Conservation (phyloP, 305 asterid species). For the Fraxinus floribunda region DNA sequence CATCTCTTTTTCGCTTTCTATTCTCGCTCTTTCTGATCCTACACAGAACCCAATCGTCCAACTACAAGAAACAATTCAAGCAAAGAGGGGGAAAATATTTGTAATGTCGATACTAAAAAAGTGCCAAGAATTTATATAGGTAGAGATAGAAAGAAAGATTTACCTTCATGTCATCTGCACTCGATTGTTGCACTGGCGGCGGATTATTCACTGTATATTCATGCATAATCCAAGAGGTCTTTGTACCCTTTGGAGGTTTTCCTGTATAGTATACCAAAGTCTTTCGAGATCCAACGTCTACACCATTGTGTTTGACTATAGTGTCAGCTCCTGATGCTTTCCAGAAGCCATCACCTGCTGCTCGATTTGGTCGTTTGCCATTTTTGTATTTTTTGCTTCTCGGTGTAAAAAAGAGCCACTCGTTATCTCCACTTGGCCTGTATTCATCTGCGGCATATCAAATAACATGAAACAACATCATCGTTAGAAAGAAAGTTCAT, state of each 20-base stretch:
- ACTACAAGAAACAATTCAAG: neutral
- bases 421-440: neutral
- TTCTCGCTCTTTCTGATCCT: neutral
- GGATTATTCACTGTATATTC: constrained; percentile 15
- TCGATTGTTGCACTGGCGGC: neutral
- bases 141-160: neutral
- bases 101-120: neutral
- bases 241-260: neutral
- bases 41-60: constrained; percentile 18
- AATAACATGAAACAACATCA: neutral
- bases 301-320: neutral
- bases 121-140: neutral
- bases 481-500: neutral
- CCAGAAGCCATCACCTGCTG: constrained; percentile 30
- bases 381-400: constrained; percentile 19
- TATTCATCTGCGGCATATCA: neutral
- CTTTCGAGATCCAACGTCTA: constrained; percentile 11
- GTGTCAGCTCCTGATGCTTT: constrained; percentile 30
- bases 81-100: neutral
- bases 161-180: neutral
- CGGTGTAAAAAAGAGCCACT: constrained; percentile 31
- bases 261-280: constrained; percentile 24
- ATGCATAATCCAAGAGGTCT: constrained; percentile 30
- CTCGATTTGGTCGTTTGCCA: constrained; percentile 24
- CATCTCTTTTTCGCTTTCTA: neutral